Percentiles rank a stretch among this genome's conserved stretches.
phyloP scores from a whole-genome alignment of 306 rosid genomes.

The Quercus gilva region DNA sequence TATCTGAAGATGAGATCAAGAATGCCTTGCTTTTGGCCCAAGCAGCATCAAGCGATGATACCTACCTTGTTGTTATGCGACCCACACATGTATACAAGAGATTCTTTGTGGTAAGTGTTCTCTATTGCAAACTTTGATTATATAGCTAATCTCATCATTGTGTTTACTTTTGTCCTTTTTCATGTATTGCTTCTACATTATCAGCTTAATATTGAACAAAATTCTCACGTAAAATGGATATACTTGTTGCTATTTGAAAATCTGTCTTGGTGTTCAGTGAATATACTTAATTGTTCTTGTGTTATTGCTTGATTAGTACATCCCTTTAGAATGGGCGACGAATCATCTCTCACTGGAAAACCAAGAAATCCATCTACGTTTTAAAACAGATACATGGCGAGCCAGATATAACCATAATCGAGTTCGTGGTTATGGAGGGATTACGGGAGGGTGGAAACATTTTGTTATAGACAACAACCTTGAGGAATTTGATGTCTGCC shows the following conservation, averaged over 20 bases:
- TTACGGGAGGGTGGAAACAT: constrained; percentile 63
- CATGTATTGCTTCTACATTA: too few species aligned
- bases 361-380: constrained; percentile 52
- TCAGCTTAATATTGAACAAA: too few species aligned
- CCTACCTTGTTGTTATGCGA: constrained; percentile 48
- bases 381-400: constrained; percentile 38
- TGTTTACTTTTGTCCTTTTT: not conserved
- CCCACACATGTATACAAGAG: constrained; percentile 65
- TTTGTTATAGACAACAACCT: constrained; percentile 59
- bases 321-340: constrained; percentile 43
- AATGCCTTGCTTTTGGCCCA: constrained; percentile 39
- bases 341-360: constrained; percentile 23
- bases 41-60: constrained; percentile 31
- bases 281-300: not conserved
- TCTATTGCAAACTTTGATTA: constrained; percentile 9
- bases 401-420: constrained; percentile 32
- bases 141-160: not conserved
- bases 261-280: not conserved
- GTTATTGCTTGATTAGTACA: constrained; percentile 31
- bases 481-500: constrained; percentile 62
- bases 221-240: too few species aligned
- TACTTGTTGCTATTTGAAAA: not conserved
- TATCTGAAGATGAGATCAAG: constrained; percentile 43
- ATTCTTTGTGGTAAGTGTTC: constrained; percentile 56
- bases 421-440: constrained; percentile 45